These are phyloP conservation scores for Starmerella bombi DNA, from an alignment of 805 yeast species.

Conservation along the genomic window DNA sequence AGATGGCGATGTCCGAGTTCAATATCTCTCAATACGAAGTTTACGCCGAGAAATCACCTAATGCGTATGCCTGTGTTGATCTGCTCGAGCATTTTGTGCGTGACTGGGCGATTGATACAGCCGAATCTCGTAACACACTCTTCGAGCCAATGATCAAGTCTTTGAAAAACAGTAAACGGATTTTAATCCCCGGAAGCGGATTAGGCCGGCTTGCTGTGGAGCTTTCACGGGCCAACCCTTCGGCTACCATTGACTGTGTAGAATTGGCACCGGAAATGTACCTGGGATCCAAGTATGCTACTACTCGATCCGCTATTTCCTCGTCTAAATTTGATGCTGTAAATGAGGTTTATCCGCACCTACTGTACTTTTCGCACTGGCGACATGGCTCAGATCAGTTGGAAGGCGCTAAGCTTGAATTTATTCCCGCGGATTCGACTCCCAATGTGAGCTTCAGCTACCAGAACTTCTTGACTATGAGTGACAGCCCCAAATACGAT, in stretches of 20 bases:
- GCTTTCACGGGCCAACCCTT: constrained; percentile 25
- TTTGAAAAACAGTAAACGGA: constrained; percentile 19
- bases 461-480: constrained; percentile 54
- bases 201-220: constrained; percentile 66
- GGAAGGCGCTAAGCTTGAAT: constrained; percentile 17
- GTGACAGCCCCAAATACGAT: constrained; percentile 28
- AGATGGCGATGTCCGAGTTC: constrained; percentile 28
- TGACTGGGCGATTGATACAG: constrained; percentile 46
- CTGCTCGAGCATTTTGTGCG: constrained; percentile 62
- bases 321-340: too few species aligned
- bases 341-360: constrained; percentile 27
- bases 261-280: constrained; percentile 72
- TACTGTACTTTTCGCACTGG: constrained; percentile 62
- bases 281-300: constrained; percentile 28
- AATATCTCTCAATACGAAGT: constrained; percentile 36
- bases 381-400: constrained; percentile 36
- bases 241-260: constrained; percentile 44
- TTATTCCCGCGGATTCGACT: background rate
- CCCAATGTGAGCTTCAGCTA: constrained; percentile 21
- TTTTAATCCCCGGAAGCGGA: constrained; percentile 82
- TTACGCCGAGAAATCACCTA: constrained; percentile 27
- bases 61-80: constrained; percentile 20
- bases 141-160: constrained; percentile 31
- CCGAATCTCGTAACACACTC: constrained; percentile 40
- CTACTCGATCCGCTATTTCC: constrained; percentile 6